A percentile compares a stretch with the other conserved stretches of the same genome.
phyloP scores from a whole-genome alignment of 805 yeast species.

The Saturnispora kantuleensis region DNA sequence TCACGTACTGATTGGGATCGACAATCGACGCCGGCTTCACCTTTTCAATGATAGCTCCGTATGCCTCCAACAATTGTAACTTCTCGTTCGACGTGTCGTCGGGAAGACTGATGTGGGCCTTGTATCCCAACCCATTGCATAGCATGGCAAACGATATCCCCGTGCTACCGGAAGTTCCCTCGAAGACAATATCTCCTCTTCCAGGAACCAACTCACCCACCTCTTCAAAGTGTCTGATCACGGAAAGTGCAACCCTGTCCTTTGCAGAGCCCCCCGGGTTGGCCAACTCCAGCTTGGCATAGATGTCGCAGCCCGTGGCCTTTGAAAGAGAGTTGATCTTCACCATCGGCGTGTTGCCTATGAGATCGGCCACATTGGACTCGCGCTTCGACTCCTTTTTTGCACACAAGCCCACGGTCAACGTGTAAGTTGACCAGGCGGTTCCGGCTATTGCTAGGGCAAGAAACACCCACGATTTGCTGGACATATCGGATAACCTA shows the following conservation, averaged over 20 bases:
- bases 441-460: constrained; percentile 8
- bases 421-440: constrained; percentile 2
- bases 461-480: constrained; percentile 2
- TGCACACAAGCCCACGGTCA: not conserved
- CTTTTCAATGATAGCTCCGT: constrained; percentile 76
- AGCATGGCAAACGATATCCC: constrained; percentile 89
- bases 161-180: constrained; percentile 95
- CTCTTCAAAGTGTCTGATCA: constrained; percentile 59
- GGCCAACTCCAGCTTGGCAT: constrained; percentile 74
- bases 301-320: constrained; percentile 70
- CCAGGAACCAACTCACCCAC: constrained; percentile 48
- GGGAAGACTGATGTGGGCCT: constrained; percentile 88
- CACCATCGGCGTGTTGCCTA: constrained; percentile 86
- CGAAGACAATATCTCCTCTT: constrained; percentile 69
- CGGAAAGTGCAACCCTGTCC: constrained; percentile 85
- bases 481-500: constrained; percentile 7
- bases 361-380: constrained; percentile 38
- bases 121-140: constrained; percentile 82
- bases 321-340: constrained; percentile 59
- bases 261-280: constrained; percentile 97
- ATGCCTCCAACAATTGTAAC: constrained; percentile 52
- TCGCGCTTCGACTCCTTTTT: constrained; percentile 9
- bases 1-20: constrained; percentile 87
- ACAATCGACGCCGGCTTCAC: constrained; percentile 94
- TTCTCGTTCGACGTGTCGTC: constrained; percentile 89